phyloP scores from a whole-genome alignment of 139 green algal genomes.

The Coelastrella sp. region DNA sequence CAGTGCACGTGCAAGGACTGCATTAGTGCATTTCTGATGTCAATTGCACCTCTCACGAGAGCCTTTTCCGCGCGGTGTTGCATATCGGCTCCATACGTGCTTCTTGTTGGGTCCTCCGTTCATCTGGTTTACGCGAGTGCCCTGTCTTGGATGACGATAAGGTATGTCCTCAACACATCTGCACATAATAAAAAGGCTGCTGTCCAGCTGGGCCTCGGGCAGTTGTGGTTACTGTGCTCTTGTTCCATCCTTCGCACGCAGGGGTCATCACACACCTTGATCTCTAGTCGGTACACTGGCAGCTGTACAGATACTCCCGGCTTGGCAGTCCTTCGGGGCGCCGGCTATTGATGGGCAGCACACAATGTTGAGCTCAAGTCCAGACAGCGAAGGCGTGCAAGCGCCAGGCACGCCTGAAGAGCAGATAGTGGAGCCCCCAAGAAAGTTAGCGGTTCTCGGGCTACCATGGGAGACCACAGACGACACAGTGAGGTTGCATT shows the following conservation, averaged over 20 bases:
- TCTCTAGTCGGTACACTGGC: slow-evolving; percentile 14
- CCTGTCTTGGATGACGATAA: too few species aligned
- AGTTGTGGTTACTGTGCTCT: slow-evolving; percentile 7
- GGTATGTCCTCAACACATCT: too few species aligned
- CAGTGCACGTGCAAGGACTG: too few species aligned
- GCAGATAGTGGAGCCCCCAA: slow-evolving; percentile 42
- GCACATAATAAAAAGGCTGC: too few species aligned
- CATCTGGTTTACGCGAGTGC: neutral
- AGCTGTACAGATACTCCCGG: slow-evolving; percentile 7
- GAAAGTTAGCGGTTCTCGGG: slow-evolving; percentile 79
- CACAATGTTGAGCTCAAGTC: slow-evolving; percentile 29
- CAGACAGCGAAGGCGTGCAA: slow-evolving; percentile 42
- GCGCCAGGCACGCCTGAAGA: slow-evolving; percentile 12
- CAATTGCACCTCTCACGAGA: neutral
- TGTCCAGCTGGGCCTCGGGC: neutral
- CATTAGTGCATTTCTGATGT: neutral
- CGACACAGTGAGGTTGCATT: slow-evolving; percentile 80
- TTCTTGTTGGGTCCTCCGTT: neutral
- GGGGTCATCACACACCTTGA: neutral
- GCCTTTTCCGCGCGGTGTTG: neutral
- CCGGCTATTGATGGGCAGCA: slow-evolving; percentile 30
- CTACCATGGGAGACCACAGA: slow-evolving; percentile 88
- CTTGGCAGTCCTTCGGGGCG: slow-evolving; percentile 14
- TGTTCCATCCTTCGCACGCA: neutral
- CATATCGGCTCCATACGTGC: neutral